phyloP scores from a whole-genome alignment of 306 rosid species.

The Aeschynomene evenia region DNA sequence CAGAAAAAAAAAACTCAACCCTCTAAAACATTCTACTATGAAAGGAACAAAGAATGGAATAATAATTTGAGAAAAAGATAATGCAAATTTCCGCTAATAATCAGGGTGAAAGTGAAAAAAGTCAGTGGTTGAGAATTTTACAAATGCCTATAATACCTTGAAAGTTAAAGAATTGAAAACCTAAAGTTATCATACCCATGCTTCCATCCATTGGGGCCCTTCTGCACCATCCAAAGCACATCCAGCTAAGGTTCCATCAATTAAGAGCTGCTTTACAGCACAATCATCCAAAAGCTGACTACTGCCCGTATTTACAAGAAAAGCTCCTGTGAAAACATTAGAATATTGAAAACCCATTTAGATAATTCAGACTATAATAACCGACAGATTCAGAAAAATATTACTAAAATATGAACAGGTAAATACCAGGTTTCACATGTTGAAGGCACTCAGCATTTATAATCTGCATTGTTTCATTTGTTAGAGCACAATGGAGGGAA shows the following conservation, averaged over 20 bases:
- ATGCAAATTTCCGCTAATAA: constrained; percentile 13
- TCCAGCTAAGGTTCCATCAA: constrained; percentile 97
- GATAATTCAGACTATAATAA: constrained; percentile 3
- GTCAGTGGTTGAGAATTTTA: neutral
- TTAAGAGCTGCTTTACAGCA: constrained; percentile 93
- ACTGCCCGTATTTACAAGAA: constrained; percentile 94
- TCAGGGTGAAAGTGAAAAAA: constrained; percentile 6
- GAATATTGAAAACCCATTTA: constrained; percentile 19
- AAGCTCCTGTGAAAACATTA: constrained; percentile 64
- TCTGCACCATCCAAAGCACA: constrained; percentile 99
- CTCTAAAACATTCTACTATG: constrained; percentile 15
- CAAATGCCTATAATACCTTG: constrained; percentile 14
- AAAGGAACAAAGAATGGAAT: constrained; percentile 27
- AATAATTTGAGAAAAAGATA: constrained; percentile 8
- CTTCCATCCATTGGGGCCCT: constrained; percentile 99
- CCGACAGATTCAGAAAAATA: neutral
- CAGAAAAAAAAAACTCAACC: neutral
- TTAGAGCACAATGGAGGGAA: constrained; percentile 91
- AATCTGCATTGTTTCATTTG: constrained; percentile 89
- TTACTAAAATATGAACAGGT: constrained; percentile 3
- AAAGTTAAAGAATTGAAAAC: constrained; percentile 20
- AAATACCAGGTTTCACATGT: constrained; percentile 85
- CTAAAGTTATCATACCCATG: constrained; percentile 75
- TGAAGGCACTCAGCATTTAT: constrained; percentile 89
- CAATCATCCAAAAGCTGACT: constrained; percentile 97